These are phyloP conservation scores for Hyparrhenia diplandra DNA, from an alignment of 176 grass and related monocot species.

Conservation along the genomic window DNA sequence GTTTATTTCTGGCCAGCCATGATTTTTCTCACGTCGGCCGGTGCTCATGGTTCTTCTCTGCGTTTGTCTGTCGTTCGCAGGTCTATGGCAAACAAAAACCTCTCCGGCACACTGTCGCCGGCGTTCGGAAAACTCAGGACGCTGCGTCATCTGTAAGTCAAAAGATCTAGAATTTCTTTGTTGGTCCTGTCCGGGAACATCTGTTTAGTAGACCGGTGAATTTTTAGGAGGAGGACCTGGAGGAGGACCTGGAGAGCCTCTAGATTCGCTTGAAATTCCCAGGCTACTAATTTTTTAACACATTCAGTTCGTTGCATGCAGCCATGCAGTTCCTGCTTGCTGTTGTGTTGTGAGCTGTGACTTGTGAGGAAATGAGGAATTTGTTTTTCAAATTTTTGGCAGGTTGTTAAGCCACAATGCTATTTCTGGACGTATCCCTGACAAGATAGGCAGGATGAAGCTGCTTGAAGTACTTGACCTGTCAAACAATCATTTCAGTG, in stretches of 20 bases:
- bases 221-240: no score
- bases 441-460: conserved; percentile 49
- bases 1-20: background rate
- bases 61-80: conserved; percentile 23
- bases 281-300: background rate
- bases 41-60: background rate
- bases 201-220: background rate
- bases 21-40: background rate
- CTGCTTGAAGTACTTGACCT: conserved; percentile 54
- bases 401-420: conserved; percentile 66
- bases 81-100: conserved; percentile 40
- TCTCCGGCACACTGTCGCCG: conserved; percentile 61
- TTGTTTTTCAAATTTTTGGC: conserved; percentile 13
- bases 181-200: no score
- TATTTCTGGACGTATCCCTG: conserved; percentile 60
- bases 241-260: no score
- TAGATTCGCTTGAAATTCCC: background rate
- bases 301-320: background rate
- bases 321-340: background rate
- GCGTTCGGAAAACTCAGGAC: conserved; percentile 52
- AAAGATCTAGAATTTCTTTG: background rate
- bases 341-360: background rate
- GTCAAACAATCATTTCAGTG: conserved; percentile 63
- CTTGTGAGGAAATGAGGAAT: background rate
- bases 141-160: conserved; percentile 54